These are phyloP conservation scores for Gyromitra esculenta DNA, from an alignment of 2,329 filamentous ascomycete genomes.

Conservation along the genomic window DNA sequence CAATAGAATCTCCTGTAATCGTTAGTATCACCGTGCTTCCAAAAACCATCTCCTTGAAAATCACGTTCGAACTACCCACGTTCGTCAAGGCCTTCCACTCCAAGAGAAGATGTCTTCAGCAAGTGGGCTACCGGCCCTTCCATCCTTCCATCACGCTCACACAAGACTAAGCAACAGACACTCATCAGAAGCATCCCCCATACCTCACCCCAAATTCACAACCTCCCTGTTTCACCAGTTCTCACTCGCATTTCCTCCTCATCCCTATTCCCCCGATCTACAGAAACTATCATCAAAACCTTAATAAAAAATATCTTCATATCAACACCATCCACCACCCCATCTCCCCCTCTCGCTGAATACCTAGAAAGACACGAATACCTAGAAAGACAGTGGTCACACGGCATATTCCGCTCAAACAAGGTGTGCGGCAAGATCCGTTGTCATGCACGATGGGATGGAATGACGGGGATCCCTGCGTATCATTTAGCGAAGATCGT, in stretches of 20 bases:
- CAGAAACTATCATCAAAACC: background rate
- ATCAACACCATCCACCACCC: background rate
- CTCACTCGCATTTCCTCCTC: constrained; percentile 2
- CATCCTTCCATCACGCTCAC: no score
- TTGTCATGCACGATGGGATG: background rate
- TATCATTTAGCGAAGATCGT: constrained; percentile 1
- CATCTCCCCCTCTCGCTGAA: background rate
- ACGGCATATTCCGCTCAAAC: background rate
- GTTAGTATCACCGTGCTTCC: background rate
- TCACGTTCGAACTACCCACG: background rate
- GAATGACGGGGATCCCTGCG: background rate
- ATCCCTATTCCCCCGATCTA: background rate
- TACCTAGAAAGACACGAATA: background rate
- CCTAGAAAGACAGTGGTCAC: background rate
- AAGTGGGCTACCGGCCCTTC: no score
- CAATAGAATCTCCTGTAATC: background rate
- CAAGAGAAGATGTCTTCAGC: background rate
- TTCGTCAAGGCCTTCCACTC: background rate
- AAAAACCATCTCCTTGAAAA: background rate
- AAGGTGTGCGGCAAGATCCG: background rate
- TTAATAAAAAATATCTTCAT: background rate
- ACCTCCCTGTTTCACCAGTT: background rate
- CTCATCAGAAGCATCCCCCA: background rate
- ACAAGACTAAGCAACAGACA: no score
- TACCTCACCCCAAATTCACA: background rate